A percentile compares a stretch with the other conserved stretches of the same genome.
phyloP scores from a whole-genome alignment of 139 green algal genomes.

The Chlamydomonas incerta region DNA sequence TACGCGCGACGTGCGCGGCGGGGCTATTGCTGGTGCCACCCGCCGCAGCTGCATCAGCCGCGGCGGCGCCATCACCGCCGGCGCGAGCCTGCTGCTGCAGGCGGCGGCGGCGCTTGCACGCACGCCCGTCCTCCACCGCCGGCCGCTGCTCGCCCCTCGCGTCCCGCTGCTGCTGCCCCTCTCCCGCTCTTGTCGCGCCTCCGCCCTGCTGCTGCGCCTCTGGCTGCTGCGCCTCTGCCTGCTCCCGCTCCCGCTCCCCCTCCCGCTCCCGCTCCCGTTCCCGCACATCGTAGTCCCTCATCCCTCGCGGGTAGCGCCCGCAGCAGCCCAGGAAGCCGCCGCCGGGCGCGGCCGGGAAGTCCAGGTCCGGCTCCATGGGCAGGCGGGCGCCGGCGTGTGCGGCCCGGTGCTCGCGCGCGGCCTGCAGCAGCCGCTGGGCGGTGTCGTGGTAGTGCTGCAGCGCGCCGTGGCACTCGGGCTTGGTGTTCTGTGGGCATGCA shows the following conservation, averaged over 20 bases:
- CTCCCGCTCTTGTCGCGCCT: neutral
- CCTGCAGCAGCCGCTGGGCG: neutral
- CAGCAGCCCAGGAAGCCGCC: neutral
- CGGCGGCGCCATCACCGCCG: too few relatives aligned
- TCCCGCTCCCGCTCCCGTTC: neutral
- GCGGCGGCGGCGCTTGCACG: too few relatives aligned
- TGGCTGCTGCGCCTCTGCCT: neutral
- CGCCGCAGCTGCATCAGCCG: too few relatives aligned
- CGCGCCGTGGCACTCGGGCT: neutral
- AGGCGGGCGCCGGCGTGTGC: neutral
- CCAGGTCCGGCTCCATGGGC: neutral
- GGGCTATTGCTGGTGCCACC: too few relatives aligned
- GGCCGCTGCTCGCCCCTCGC: too few relatives aligned
- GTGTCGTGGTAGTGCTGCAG: neutral
- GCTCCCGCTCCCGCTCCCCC: too few relatives aligned
- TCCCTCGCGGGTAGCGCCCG: neutral
- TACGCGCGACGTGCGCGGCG: too few relatives aligned
- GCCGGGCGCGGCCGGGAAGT: neutral
- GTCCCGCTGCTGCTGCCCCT: too few relatives aligned
- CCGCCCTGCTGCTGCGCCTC: too few relatives aligned
- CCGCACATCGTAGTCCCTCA: too few relatives aligned
- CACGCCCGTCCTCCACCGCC: too few relatives aligned
- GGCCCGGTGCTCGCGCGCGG: neutral
- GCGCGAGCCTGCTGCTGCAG: too few relatives aligned
- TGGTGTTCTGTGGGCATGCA: neutral